Evolutionary conservation across 768 basidiomycete species (phyloP).

Genomic region (Mrakia gelida): DNA sequence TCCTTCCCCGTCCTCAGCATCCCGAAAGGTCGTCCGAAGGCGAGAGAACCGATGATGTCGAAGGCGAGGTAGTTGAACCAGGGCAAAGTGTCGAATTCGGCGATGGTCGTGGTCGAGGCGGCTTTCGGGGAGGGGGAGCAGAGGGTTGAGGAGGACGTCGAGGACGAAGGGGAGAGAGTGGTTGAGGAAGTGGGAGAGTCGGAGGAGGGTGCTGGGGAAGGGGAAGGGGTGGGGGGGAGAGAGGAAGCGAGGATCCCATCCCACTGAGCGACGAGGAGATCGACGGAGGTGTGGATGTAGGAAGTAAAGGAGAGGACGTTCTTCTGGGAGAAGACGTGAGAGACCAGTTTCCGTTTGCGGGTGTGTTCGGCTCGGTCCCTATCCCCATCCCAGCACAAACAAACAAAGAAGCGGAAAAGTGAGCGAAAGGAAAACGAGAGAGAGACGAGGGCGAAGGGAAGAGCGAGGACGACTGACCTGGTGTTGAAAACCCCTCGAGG

Average conservation of each 20-base stretch:
- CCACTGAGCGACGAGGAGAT: conserved; percentile 65
- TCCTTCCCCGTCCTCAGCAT: conserved; percentile 76
- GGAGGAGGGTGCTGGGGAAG: too few relatives aligned
- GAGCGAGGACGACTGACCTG: conserved; percentile 1
- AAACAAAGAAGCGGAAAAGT: not conserved
- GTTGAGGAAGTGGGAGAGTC: too few relatives aligned
- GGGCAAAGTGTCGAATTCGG: conserved; percentile 35
- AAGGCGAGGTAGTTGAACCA: conserved; percentile 49
- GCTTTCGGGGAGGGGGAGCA: not conserved
- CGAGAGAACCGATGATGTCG: conserved; percentile 34
- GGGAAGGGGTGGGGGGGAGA: not conserved
- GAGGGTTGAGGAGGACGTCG: too few relatives aligned
- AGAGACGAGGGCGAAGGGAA: not conserved
- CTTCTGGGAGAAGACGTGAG: conserved; percentile 49
- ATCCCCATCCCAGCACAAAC: too few relatives aligned
- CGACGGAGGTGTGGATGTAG: conserved; percentile 61
- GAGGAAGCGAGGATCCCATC: conserved; percentile 57
- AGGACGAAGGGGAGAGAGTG: too few relatives aligned
- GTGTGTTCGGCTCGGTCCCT: conserved; percentile 72
- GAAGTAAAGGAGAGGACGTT: conserved; percentile 82
- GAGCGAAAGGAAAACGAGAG: too few relatives aligned
- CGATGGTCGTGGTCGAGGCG: conserved; percentile 49
- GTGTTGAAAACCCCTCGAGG: conserved; percentile 45
- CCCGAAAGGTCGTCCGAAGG: conserved; percentile 78
- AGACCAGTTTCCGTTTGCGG: conserved; percentile 85